These are phyloP conservation scores for Colletotrichum sojae DNA, from an alignment of 2,329 filamentous ascomycete genomes.

Conservation along the genomic window DNA sequence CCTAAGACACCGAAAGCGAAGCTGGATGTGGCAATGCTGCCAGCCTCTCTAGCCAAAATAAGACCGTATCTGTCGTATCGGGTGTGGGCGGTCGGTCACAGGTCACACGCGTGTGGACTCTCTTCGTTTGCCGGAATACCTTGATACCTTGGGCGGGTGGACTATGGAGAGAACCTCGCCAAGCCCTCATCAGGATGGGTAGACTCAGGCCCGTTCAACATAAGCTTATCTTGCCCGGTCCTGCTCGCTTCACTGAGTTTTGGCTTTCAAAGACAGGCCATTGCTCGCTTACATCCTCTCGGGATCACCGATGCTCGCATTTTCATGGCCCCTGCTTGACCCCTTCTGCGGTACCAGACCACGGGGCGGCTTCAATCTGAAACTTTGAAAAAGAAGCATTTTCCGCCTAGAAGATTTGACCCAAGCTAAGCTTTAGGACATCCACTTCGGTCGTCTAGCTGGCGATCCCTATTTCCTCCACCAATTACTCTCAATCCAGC, in stretches of 20 bases:
- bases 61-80: too few species aligned
- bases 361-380: background rate
- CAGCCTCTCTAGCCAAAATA: too few species aligned
- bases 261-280: too few species aligned
- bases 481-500: background rate
- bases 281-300: too few species aligned
- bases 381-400: background rate
- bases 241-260: background rate
- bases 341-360: background rate
- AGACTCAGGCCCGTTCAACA: background rate
- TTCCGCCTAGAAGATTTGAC: background rate
- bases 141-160: too few species aligned
- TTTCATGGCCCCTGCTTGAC: too few species aligned
- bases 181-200: background rate
- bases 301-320: too few species aligned
- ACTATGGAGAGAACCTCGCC: background rate
- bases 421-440: background rate
- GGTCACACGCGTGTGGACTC: too few species aligned
- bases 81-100: too few species aligned
- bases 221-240: background rate
- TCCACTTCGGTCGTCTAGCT: background rate
- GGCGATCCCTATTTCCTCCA: constrained; percentile 12
- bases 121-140: too few species aligned
- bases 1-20: too few species aligned
- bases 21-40: too few species aligned